Evolutionary conservation across 495 filamentous ascomycete species (phyloP).

Genomic region (Viridothelium virens): DNA sequence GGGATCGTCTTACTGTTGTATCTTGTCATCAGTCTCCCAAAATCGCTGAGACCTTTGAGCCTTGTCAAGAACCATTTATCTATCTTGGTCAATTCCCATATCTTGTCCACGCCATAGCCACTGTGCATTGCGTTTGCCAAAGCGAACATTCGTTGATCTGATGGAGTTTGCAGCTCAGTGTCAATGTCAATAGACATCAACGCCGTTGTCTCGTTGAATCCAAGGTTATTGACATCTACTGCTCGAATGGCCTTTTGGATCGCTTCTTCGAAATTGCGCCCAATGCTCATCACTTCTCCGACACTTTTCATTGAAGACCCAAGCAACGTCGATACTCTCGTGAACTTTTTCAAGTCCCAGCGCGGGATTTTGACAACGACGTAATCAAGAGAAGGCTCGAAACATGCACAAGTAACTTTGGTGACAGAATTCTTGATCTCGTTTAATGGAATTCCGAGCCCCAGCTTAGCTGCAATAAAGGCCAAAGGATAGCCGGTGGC

Average conservation of each 20-base stretch:
- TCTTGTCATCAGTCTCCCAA: slow-evolving; percentile 50
- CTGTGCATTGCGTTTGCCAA: slow-evolving; percentile 95
- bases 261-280: slow-evolving; percentile 92
- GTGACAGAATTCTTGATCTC: slow-evolving; percentile 95
- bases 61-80: slow-evolving; percentile 95
- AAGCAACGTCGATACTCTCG: slow-evolving; percentile 85
- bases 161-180: slow-evolving; percentile 90
- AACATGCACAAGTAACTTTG: slow-evolving; percentile 92
- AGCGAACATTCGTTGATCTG: slow-evolving; percentile 93
- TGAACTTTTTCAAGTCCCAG: slow-evolving; percentile 99
- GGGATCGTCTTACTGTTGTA: slow-evolving; percentile 66
- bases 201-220: slow-evolving; percentile 85
- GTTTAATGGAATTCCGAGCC: slow-evolving; percentile 88
- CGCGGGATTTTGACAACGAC: slow-evolving; percentile 98
- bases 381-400: slow-evolving; percentile 98
- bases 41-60: slow-evolving; percentile 84
- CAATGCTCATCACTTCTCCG: slow-evolving; percentile 97
- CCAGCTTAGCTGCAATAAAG: slow-evolving; percentile 93
- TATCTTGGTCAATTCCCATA: slow-evolving; percentile 96
- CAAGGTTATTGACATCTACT: slow-evolving; percentile 90
- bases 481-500: slow-evolving; percentile 95
- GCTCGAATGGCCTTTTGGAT: slow-evolving; percentile 96
- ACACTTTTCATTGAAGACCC: slow-evolving; percentile 99
- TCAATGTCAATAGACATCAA: slow-evolving; percentile 97
- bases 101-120: slow-evolving; percentile 89